Evolutionary conservation across 2,329 filamentous ascomycete genomes (phyloP).

Genomic region (Tolypocladium paradoxum): DNA sequence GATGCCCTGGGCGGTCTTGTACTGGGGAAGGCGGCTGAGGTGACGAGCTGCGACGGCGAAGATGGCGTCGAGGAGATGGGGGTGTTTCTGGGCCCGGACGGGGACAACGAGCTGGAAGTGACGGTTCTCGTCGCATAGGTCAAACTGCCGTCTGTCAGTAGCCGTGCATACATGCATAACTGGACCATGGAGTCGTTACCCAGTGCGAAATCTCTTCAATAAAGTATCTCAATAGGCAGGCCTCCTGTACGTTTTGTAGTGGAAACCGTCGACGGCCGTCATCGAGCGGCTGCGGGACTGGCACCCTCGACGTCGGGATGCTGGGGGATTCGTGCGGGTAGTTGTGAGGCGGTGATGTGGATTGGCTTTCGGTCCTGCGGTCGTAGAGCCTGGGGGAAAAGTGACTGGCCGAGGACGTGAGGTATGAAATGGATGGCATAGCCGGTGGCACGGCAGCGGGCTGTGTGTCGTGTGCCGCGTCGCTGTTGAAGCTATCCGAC

Average conservation of each 20-base stretch:
- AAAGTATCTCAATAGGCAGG: constrained; percentile 27
- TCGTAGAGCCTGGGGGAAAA: not conserved
- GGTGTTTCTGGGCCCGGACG: constrained; percentile 20
- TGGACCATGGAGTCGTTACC: constrained; percentile 12
- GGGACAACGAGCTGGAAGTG: constrained; percentile 29
- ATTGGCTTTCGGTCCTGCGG: not conserved
- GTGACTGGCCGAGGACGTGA: not conserved
- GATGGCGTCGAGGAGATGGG: constrained; percentile 28
- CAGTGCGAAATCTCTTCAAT: constrained; percentile 28
- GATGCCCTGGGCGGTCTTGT: constrained; percentile 23
- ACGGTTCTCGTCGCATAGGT: constrained; percentile 27
- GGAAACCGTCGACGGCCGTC: constrained; percentile 14
- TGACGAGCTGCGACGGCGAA: constrained; percentile 29
- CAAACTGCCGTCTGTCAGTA: constrained; percentile 18
- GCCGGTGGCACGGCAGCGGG: not conserved
- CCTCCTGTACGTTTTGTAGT: constrained; percentile 23
- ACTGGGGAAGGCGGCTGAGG: constrained; percentile 25
- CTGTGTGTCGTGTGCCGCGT: not conserved
- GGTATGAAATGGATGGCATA: constrained; percentile 3
- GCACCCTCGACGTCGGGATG: not conserved
- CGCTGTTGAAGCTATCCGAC: constrained; percentile 1
- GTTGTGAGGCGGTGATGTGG: not conserved
- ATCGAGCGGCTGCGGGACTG: not conserved
- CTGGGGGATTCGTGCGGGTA: not conserved
- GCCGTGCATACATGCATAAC: not conserved